Evolutionary conservation across 495 filamentous ascomycete species (phyloP).

Genomic region (Annulohypoxylon bovei): DNA sequence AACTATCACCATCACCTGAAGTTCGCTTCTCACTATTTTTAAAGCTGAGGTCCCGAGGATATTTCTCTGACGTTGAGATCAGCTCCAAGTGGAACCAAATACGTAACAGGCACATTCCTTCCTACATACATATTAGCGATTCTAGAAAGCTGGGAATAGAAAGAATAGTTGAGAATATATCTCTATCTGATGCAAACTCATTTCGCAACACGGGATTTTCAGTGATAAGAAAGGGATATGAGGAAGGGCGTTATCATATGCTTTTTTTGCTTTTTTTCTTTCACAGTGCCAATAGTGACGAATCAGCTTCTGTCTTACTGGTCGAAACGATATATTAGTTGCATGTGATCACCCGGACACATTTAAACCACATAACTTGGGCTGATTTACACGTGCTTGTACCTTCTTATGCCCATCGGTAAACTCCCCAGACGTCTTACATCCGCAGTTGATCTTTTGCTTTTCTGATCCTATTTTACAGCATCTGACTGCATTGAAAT

Average conservation of each 20-base stretch:
- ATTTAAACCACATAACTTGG: constrained; percentile 27
- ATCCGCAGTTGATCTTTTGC: constrained; percentile 18
- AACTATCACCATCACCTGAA: constrained; percentile 25
- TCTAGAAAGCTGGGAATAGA: neutral
- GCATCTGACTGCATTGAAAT: constrained; percentile 18
- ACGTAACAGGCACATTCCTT: constrained; percentile 9
- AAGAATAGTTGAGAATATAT: neutral
- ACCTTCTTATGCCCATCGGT: constrained; percentile 28
- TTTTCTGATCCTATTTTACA: constrained; percentile 25
- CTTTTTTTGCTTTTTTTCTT: constrained; percentile 27
- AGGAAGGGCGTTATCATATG: constrained; percentile 38
- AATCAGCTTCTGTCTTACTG: constrained; percentile 29
- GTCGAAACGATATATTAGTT: constrained; percentile 33
- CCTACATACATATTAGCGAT: neutral
- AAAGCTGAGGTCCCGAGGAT: constrained; percentile 15
- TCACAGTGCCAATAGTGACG: constrained; percentile 35
- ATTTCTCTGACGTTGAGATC: constrained; percentile 33
- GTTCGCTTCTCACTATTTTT: constrained; percentile 9
- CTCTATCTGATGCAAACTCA: neutral
- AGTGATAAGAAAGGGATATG: neutral
- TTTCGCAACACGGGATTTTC: constrained; percentile 2
- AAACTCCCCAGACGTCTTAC: neutral
- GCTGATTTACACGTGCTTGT: constrained; percentile 43
- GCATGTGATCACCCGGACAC: constrained; percentile 41
- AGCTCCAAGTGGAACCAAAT: constrained; percentile 30